phyloP scores from a whole-genome alignment of 139 green algal species.

The Chlorella ohadii region DNA sequence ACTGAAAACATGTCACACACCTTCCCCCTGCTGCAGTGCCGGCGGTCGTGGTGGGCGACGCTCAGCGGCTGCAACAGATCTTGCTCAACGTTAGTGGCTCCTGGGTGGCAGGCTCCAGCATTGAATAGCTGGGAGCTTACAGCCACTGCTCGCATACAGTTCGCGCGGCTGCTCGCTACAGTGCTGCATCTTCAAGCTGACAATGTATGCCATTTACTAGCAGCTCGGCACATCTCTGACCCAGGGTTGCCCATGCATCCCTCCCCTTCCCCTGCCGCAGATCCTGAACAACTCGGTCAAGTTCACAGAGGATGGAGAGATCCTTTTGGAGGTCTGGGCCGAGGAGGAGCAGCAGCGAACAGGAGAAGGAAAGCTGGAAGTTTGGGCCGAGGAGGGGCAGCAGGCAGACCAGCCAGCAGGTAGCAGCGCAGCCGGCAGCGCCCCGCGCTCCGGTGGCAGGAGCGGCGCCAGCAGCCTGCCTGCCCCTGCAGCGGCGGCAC shows the following conservation, averaged over 20 bases:
- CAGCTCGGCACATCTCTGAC: too few relatives aligned
- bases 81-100: too few relatives aligned
- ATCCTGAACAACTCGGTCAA: slow-evolving; percentile 92
- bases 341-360: slow-evolving; percentile 17
- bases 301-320: slow-evolving; percentile 84
- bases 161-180: too few relatives aligned
- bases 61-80: slow-evolving; percentile 83
- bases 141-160: too few relatives aligned
- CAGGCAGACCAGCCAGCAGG: not conserved
- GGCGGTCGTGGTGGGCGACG: slow-evolving; percentile 59
- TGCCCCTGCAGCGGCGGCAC: not conserved
- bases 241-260: too few relatives aligned
- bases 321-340: slow-evolving; percentile 77
- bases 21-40: slow-evolving; percentile 32
- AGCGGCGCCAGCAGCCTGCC: slow-evolving; percentile 16
- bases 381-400: not conserved
- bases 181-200: too few relatives aligned
- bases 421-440: not conserved
- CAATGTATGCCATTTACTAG: too few relatives aligned
- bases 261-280: too few relatives aligned
- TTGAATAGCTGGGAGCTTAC: too few relatives aligned
- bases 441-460: not conserved
- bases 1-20: not conserved
- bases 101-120: too few relatives aligned
- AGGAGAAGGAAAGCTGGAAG: too few relatives aligned